phyloP scores from a whole-genome alignment of 208 protist genomes.

The Leishmania lainsoni region DNA sequence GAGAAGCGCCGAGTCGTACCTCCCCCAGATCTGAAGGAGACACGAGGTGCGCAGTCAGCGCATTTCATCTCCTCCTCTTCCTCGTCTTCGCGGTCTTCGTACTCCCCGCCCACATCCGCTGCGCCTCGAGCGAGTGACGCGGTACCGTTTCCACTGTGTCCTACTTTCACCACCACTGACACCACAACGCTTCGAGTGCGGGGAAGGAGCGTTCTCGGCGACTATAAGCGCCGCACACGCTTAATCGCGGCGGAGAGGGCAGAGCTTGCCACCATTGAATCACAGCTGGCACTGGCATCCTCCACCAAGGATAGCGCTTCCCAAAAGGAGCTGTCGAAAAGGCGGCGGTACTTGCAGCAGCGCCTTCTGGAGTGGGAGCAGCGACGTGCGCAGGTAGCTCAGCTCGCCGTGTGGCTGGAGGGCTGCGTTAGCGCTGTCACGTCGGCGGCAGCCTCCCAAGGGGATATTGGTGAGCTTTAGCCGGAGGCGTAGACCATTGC shows the following conservation, averaged over 20 bases:
- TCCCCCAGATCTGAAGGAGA: background rate
- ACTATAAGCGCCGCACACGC: constrained; percentile 18
- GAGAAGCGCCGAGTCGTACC: background rate
- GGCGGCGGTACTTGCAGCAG: constrained; percentile 28
- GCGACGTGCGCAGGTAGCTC: constrained; percentile 36
- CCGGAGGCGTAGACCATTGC: no score
- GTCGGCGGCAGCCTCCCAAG: background rate
- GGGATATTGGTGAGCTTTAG: background rate
- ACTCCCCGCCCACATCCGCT: background rate
- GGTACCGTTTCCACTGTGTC: background rate
- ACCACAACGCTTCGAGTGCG: constrained; percentile 2
- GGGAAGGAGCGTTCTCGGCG: constrained; percentile 14
- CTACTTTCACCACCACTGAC: background rate
- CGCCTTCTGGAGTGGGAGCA: constrained; percentile 41
- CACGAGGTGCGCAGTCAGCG: background rate
- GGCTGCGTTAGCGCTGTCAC: constrained; percentile 9
- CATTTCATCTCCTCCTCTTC: background rate
- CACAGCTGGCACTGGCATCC: constrained; percentile 18
- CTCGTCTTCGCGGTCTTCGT: background rate
- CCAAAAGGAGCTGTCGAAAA: constrained; percentile 20
- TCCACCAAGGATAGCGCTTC: constrained; percentile 1
- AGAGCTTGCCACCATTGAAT: constrained; percentile 25
- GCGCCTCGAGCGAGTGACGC: background rate
- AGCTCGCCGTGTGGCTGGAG: constrained; percentile 33
- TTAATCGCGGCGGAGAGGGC: constrained; percentile 21